A percentile compares a stretch with the other conserved stretches of the same genome.
Conservation (phyloP, 148 eudicot genomes). For the Vaccinium macrocarpon region DNA sequence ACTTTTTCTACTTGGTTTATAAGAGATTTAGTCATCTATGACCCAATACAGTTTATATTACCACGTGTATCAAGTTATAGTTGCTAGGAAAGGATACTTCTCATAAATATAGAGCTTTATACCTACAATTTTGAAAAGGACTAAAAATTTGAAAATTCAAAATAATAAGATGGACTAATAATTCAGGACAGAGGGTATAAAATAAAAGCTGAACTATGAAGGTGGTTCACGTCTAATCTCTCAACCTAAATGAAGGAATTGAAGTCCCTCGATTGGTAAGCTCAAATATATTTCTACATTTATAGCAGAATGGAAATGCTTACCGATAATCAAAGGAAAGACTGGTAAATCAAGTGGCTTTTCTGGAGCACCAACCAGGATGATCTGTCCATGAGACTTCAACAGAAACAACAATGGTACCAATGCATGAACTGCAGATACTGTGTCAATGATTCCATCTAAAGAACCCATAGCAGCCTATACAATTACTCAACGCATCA, state of each 20-base stretch:
- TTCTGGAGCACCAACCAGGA: conserved; percentile 18
- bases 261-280: neutral
- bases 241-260: neutral
- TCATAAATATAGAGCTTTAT: too few relatives aligned
- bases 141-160: neutral
- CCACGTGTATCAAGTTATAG: too few relatives aligned
- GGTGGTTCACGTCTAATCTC: too few relatives aligned
- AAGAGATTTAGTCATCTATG: neutral
- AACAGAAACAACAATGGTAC: conserved; percentile 17
- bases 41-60: too few relatives aligned
- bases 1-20: neutral
- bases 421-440: conserved; percentile 19
- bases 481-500: neutral
- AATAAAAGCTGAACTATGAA: neutral
- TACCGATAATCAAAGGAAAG: neutral
- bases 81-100: too few relatives aligned
- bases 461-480: conserved; percentile 26
- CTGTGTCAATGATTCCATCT: conserved; percentile 27
- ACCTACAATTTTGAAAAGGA: neutral
- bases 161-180: too few relatives aligned
- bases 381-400: conserved; percentile 22
- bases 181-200: too few relatives aligned
- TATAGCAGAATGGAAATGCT: neutral
- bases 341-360: neutral
- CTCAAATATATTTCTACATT: too few relatives aligned